Conservation (phyloP, 73 alveolate species). For the Symbiodinium natans region DNA sequence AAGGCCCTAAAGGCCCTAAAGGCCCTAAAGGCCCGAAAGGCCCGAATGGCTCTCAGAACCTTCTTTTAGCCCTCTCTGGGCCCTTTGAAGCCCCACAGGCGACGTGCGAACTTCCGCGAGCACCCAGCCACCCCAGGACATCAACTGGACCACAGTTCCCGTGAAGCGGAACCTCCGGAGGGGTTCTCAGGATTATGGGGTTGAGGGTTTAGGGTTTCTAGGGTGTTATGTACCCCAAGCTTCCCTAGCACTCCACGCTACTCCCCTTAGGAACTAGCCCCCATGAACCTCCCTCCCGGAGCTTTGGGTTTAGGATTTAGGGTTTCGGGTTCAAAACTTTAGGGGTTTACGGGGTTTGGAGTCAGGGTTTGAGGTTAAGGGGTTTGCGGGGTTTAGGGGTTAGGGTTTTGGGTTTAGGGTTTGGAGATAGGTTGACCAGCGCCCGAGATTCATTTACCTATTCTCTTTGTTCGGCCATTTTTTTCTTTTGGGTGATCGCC, state of each 20-base stretch:
- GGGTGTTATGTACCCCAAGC: no score
- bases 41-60: no score
- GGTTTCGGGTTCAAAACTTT: not conserved
- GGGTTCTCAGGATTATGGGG: not conserved
- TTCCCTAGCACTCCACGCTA: no score
- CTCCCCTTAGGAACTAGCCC: no score
- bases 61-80: no score
- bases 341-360: not conserved
- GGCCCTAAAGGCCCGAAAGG: no score
- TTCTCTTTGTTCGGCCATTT: no score
- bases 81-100: no score
- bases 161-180: not conserved
- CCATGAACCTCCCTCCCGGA: not conserved
- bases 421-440: no score
- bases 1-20: not conserved
- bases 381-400: not conserved
- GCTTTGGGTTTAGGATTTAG: not conserved
- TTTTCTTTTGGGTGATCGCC: no score
- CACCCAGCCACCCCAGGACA: not conserved
- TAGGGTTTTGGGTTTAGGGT: not conserved
- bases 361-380: not conserved
- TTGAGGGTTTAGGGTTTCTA: not conserved
- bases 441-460: no score
- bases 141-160: conserved; percentile 10
- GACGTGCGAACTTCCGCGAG: no score